Evolutionary conservation across 768 basidiomycete species (phyloP).

Genomic region (Rhizopogon vesiculosus): DNA sequence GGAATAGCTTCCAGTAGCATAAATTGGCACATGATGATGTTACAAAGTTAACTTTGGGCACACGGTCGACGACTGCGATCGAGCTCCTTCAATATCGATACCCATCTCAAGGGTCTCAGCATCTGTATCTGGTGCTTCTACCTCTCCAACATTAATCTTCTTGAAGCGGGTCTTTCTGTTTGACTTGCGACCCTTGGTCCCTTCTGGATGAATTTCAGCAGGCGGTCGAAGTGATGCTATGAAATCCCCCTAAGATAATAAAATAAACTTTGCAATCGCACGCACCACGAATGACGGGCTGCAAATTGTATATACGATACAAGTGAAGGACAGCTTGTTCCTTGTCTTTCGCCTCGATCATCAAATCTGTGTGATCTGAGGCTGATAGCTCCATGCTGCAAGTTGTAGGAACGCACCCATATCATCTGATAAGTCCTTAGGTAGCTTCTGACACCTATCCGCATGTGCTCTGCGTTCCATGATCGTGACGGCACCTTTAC

Average conservation of each 20-base stretch:
- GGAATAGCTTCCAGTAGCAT: no score
- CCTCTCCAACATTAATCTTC: slow-evolving; percentile 7
- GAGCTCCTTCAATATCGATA: background rate
- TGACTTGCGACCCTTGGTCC: slow-evolving; percentile 42
- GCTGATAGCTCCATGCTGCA: slow-evolving; percentile 5
- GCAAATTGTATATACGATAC: slow-evolving; percentile 69
- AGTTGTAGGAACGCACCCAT: slow-evolving; percentile 41
- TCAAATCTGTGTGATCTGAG: slow-evolving; percentile 49
- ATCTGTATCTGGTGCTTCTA: background rate
- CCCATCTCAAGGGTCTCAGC: background rate
- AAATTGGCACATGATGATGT: no score
- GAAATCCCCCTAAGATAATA: background rate
- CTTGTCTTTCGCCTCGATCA: slow-evolving; percentile 94
- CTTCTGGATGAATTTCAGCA: slow-evolving; percentile 31
- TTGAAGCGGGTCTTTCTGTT: slow-evolving; percentile 19
- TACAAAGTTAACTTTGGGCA: no score
- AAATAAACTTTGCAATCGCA: slow-evolving; percentile 7
- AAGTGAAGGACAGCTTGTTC: slow-evolving; percentile 91
- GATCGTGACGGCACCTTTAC: slow-evolving; percentile 75
- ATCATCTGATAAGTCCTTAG: slow-evolving; percentile 58
- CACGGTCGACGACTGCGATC: no score
- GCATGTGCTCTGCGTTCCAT: slow-evolving; percentile 89
- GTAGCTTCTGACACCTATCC: slow-evolving; percentile 71
- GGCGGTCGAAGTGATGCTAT: slow-evolving; percentile 40
- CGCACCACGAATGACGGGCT: slow-evolving; percentile 57